Evolutionary conservation across 768 basidiomycete species (phyloP), one percentile per base, ranked within the genome.

Genomic region (Termitomyces heimii): DNA sequence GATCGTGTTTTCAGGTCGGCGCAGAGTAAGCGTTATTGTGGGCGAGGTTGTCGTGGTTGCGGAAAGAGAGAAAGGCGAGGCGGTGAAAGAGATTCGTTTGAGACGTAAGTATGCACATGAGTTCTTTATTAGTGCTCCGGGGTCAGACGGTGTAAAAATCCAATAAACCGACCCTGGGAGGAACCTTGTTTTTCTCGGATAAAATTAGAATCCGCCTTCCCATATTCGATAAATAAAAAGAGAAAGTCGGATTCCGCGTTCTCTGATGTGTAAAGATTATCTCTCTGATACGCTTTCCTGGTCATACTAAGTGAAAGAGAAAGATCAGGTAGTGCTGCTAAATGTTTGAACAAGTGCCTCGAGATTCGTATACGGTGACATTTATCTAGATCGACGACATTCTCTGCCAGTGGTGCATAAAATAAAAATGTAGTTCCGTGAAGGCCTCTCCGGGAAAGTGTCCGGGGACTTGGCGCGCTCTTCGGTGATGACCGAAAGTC

Each of bases 401-500:
- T 13, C 3, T 32, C 8, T 16, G n/a, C n/a, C n/a, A n/a, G n/a
- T n/a, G 20, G 20, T 22, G 22, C 20, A 49, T 10, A 18, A 34
- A 34, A 48, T 0, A 22, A 12, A 8, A 20, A 4, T 45, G 14
- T 45, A n/a, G n/a, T 24, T 45, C 5, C 24, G 24, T 1, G 7
- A 5, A 1, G 7, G 5, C 5, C n/a, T 3, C 9, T 40, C 39
- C n/a, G 5, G n/a, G 3, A 9, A 20, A n/a, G 50, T 52, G 26
- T 40, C 26, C 26, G 37, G 26, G 50, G 51, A 12, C 37, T 29
- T 26, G 31, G 28, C 32, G 20, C 48, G 31, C n/a, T 22, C 51
- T 52, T 35, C 62, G 62, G 57, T 58, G 57, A 61, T 59, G 39
- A 40, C 62, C 62, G 57, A 54, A 48, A 40, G 13, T 39, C 57